Conservation (phyloP, 2,329 filamentous ascomycete genomes). For the Polychaeton citri region DNA sequence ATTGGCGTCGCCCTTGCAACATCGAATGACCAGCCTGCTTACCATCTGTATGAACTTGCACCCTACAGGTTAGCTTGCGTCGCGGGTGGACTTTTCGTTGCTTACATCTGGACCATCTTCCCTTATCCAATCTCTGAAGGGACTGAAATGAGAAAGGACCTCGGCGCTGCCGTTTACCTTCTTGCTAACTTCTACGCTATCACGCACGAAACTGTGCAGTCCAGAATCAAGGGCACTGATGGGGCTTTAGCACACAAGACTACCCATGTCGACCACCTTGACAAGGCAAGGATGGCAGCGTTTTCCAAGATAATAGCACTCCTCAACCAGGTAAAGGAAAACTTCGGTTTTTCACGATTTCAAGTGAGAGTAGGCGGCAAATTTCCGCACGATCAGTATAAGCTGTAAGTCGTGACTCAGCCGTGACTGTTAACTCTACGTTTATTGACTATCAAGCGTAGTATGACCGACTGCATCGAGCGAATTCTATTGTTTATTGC, state of each 20-base stretch:
- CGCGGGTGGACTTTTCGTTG: constrained; percentile 51
- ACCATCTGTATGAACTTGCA: constrained; percentile 54
- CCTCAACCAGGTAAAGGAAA: constrained; percentile 47
- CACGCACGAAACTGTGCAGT: constrained; percentile 52
- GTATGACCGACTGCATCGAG: constrained; percentile 46
- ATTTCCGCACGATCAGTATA: constrained; percentile 54
- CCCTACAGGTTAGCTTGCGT: constrained; percentile 60
- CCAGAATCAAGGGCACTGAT: constrained; percentile 44
- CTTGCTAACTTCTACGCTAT: constrained; percentile 61
- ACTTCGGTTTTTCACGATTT: constrained; percentile 53
- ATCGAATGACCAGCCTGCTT: constrained; percentile 53
- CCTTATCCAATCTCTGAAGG: constrained; percentile 60
- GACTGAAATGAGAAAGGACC: constrained; percentile 52
- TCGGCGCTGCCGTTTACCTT: constrained; percentile 57
- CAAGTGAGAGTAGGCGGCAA: constrained; percentile 58
- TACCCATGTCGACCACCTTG: constrained; percentile 40
- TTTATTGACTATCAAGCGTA: constrained; percentile 15
- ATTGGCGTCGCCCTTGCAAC: constrained; percentile 45
- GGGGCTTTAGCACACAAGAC: constrained; percentile 36
- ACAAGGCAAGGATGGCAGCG: constrained; percentile 45
- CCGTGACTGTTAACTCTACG: not conserved
- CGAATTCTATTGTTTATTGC: constrained; percentile 54
- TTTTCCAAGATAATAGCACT: constrained; percentile 57
- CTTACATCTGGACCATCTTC: constrained; percentile 67
- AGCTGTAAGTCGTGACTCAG: no score